Evolutionary conservation across 192 early-diverging fungal species (phyloP).

Genomic region (Dimargaris verticillata): DNA sequence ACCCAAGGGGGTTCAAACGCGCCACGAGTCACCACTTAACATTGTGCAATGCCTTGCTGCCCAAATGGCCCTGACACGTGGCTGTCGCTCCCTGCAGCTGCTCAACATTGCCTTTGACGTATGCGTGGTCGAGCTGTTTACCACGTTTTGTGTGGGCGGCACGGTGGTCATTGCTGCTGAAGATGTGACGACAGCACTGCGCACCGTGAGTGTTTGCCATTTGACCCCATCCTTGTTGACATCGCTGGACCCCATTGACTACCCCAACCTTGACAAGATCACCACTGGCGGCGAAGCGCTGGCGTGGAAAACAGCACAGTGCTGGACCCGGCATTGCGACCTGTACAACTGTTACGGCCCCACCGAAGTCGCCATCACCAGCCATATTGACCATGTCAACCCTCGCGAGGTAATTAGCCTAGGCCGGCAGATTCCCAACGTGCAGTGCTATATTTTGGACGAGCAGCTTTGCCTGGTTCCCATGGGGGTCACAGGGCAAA

Average conservation of each 20-base stretch:
- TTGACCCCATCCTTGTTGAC: background rate
- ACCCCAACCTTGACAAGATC: background rate
- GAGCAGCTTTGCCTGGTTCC: background rate
- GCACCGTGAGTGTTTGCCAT: background rate
- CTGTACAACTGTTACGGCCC: constrained; percentile 4
- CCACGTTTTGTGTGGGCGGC: background rate
- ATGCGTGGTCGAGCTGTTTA: background rate
- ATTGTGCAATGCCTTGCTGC: background rate
- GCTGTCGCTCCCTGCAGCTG: constrained; percentile 1
- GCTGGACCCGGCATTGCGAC: background rate
- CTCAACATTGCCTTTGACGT: constrained; percentile 5
- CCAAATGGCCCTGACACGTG: background rate
- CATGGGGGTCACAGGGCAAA: background rate
- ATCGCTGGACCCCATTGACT: background rate
- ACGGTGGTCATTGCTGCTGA: background rate
- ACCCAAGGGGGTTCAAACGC: background rate
- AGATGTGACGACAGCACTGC: background rate
- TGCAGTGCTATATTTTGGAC: constrained; percentile 4
- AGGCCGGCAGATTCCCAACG: background rate
- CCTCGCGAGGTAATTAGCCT: background rate
- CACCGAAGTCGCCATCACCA: background rate
- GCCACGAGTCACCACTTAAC: background rate
- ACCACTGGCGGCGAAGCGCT: background rate
- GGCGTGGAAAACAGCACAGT: background rate
- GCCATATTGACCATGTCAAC: background rate